phyloP scores from a whole-genome alignment of 2,329 filamentous ascomycete genomes.

The Beauveria australis region DNA sequence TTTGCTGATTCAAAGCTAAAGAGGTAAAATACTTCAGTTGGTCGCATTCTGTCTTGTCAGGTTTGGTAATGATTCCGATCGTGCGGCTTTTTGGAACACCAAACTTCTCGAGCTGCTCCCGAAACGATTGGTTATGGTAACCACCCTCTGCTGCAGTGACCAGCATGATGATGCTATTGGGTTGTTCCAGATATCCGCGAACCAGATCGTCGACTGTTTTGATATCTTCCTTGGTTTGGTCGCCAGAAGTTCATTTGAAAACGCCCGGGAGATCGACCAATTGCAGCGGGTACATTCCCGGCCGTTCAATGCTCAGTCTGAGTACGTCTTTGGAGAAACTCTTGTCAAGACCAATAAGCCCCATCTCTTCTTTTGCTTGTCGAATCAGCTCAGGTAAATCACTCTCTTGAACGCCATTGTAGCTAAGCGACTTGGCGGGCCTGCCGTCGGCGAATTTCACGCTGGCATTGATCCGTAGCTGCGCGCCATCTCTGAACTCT shows the following conservation, averaged over 20 bases:
- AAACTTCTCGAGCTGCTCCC: conserved; percentile 31
- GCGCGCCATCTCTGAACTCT: conserved; percentile 33
- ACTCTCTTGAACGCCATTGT: conserved; percentile 25
- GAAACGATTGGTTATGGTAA: conserved; percentile 41
- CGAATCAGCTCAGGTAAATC: conserved; percentile 37
- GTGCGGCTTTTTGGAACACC: conserved; percentile 36
- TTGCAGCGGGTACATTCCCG: conserved; percentile 33
- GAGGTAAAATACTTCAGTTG: conserved; percentile 19
- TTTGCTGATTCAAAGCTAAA: conserved; percentile 19
- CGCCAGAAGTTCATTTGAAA: conserved; percentile 20
- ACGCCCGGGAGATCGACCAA: conserved; percentile 43
- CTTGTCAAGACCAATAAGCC: conserved; percentile 20
- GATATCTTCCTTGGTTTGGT: conserved; percentile 20
- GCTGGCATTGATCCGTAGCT: conserved; percentile 27
- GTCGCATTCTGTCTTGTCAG: conserved; percentile 31
- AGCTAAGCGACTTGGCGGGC: conserved; percentile 21
- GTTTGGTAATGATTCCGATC: conserved; percentile 46
- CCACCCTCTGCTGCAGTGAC: conserved; percentile 40
- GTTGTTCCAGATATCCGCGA: conserved; percentile 40
- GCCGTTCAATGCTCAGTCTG: conserved; percentile 32
- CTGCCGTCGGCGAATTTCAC: conserved; percentile 25
- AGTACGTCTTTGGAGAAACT: conserved; percentile 33
- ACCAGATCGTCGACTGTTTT: conserved; percentile 24
- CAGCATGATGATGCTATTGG: conserved; percentile 46
- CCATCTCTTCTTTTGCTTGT: conserved; percentile 39